Evolutionary conservation across 345 rosid genomes (phyloP), one percentile per base, ranked within the genome.

Genomic region (Lepidium aucheri): DNA sequence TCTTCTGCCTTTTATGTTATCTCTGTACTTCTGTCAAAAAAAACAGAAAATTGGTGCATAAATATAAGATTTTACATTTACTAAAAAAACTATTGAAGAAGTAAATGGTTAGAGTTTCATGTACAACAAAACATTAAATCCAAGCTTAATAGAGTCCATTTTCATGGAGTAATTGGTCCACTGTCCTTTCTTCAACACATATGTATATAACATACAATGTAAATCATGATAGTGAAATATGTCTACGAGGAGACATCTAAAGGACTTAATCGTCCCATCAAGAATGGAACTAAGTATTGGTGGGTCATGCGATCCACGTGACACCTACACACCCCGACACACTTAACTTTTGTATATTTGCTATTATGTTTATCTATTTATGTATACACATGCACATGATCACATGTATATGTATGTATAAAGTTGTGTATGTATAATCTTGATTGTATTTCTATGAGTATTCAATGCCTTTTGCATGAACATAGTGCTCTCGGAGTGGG

Each of bases 221-320:
- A 33, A 51, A 20, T 20, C 22, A 20, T 52, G 67, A 61, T 61
- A 24, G 47, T 69, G 74, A 62, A n/a, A 45, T 38, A n/a, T 17
- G 50, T 61, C 68, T 61, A 45, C 47, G 40, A 28, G 24, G 69
- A 70, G 69, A 71, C 75, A 62, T 61, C 38, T 53, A 38, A 45
- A 63, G 60, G 65, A 65, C 68, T 61, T 1, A 28, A 53, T 44
- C 74, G 68, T 61, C 50, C 63, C 63, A 53, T 70, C 9, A 40
- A 51, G 67, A 26, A 73, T 73, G 72, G 76, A 60, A 73, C 61
- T 44, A 53, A 44, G 50, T 66, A 67, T 51, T 65, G 67, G 77
- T 73, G 72, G 77, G 72, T 73, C 77, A 73, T 66, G 68, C 67
- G 68, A 55, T 66, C 77, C 72, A 60, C 62, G 72, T 73, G 77